phyloP scores from a whole-genome alignment of 345 rosid genomes.

The Euclidium syriacum region DNA sequence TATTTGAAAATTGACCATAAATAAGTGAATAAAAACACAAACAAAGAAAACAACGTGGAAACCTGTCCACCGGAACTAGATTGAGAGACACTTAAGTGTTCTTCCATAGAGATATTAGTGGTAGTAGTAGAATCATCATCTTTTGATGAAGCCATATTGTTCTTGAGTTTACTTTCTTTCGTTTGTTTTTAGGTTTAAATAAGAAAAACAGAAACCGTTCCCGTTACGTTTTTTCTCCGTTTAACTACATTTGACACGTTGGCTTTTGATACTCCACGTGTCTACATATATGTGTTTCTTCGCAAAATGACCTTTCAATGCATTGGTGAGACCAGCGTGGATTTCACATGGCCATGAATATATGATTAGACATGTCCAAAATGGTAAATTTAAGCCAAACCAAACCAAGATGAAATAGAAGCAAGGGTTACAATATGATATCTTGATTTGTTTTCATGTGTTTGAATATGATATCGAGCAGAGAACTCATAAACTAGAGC shows the following conservation, averaged over 20 bases:
- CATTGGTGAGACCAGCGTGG: background rate
- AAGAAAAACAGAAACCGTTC: background rate
- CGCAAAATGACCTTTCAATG: background rate
- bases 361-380: no score
- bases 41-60: no score
- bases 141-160: constrained; percentile 14
- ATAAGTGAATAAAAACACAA: no score
- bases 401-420: no score
- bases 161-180: background rate
- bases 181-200: background rate
- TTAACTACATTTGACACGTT: background rate
- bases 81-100: constrained; percentile 19
- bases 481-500: no score
- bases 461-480: no score
- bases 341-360: no score
- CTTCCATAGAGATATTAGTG: constrained; percentile 12
- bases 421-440: no score
- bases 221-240: background rate
- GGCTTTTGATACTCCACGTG: background rate
- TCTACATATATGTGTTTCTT: background rate
- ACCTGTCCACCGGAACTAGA: constrained; percentile 17
- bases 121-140: background rate
- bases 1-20: no score
- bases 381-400: no score
- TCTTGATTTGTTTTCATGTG: no score